Base-by-base conservation (phyloP, 805 yeast species). In the Metschnikowia picachoensis region DNA sequence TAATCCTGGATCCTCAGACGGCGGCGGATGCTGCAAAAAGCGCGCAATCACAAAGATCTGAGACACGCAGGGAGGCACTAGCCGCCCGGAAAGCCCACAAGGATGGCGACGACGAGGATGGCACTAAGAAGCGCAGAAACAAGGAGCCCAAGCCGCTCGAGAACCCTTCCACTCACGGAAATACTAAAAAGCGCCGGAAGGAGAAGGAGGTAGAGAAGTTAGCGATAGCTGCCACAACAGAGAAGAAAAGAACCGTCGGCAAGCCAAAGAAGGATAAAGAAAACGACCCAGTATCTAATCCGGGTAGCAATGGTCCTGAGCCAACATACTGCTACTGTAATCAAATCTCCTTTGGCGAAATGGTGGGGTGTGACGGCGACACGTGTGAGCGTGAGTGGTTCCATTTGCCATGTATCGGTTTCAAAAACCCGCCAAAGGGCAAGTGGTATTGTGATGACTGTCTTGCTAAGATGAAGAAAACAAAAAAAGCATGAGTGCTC, bases 341-440 rank as follows among this genome's bases (percentile, higher is more conserved):
- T 63, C 97, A 91, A 63, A 96, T 91, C 0, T 92, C 97, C 4
- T 94, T 87, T 62, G 99, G 99, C 15, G 98, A 94, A 60, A 94
- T 94, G 99, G 97, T 94, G 49, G 99, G 96, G 2, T 94, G 99
- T 68, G 99, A 94, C 60, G 97, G 97, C 11, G 91, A 87, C 31
- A 81, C 83, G 48, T 92, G 98, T 70, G 83, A 83, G 62, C 74
- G 89, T 44, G 98, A 91, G 65, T 91, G 98, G 98, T 91, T 91
- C 68, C 98, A 91, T 70, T 72, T 92, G 55, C 95, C 95, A 14
- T 91, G 98, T 66, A 86, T 88, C 36, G 96, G 96, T 0, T 76
- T 90, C 57, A 80, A 83, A 41, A 83, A 89, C 41, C 79, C 92
- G 5, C 98, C 97, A 2, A 86, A 83, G 69, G 72, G 73, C 2